These are phyloP conservation scores for Coemansia sp. DNA, from an alignment of 192 early-diverging fungal genomes.

Conservation along the genomic window DNA sequence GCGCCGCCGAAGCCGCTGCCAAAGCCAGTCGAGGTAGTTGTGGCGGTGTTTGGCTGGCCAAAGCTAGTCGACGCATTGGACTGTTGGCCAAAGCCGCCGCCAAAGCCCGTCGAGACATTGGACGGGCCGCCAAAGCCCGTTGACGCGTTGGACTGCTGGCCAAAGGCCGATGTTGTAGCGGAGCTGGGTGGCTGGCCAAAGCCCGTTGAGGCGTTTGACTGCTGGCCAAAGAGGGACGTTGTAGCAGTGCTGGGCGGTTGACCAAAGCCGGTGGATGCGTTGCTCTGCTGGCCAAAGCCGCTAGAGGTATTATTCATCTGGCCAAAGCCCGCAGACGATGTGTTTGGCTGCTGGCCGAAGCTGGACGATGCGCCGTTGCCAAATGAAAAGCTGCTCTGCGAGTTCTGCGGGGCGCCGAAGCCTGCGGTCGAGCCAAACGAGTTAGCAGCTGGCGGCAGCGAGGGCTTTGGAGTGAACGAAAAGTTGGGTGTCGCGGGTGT, in stretches of 20 bases:
- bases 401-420: neutral
- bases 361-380: neutral
- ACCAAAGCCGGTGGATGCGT: neutral
- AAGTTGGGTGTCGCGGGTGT: neutral
- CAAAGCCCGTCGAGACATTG: neutral
- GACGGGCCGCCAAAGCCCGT: neutral
- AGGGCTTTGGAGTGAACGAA: neutral
- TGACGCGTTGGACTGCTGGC: neutral
- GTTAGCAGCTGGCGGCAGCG: neutral
- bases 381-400: neutral
- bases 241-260: neutral
- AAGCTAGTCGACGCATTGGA: neutral
- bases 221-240: neutral
- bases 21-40: conserved; percentile 6
- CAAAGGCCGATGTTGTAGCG: neutral
- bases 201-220: neutral
- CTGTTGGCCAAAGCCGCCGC: neutral
- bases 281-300: neutral
- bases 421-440: neutral
- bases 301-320: neutral
- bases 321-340: neutral
- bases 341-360: conserved; percentile 4
- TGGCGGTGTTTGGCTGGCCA: neutral
- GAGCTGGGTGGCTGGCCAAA: conserved; percentile 1
- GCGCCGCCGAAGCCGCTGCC: conserved; percentile 15